Evolutionary conservation across 805 yeast genomes (phyloP), one percentile per base, ranked within the genome.

Genomic region (Saccharomyces paradoxus): DNA sequence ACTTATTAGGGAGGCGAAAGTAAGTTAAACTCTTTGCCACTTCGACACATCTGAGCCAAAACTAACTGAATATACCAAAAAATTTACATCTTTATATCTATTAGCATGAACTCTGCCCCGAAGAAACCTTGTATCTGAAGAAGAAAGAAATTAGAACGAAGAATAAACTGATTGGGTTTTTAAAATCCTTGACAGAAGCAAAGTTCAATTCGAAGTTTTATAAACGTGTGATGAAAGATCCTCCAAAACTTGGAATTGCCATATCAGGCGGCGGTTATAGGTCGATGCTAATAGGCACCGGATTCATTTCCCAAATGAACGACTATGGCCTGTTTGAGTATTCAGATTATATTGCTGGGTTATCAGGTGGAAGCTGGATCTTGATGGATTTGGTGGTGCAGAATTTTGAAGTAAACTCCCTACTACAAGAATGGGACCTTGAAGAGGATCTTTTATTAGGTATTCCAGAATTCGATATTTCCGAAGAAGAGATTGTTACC

Each of bases 281-380:
- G 47, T 74, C 77, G 0, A 63, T 73, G 67, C 59, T 68, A 13
- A 67, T 60, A 1, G 73, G 69, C 4, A 70, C 66, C 5, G 71
- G 71, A 2, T 62, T 72, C 51, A 56, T 70, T 3, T 49, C 55
- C 26, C 62, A 61, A 41, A 63, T 67, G 69, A 54, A 64, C 2
- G 52, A 57, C 7, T 50, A 51, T 24, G 86, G 86, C 0, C 53
- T 84, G 10, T 66, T 80, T 22, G 87, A 84, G 60, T 70, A 80
- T 7, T 56, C 82, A 0, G 70, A 78, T 14, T 84, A 85, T 63
- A 71, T 85, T 10, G 77, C 81, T 0, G 89, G 89, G 0, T 76
- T 83, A 1, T 83, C 89, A 2, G 90, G 90, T 1, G 91, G 90
- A 0, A 78, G 85, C 49, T 85, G 91, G 90, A 67, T 83, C 8